These are phyloP conservation scores for Sporothrix pallida DNA, from an alignment of 2,329 filamentous ascomycete genomes.

Conservation along the genomic window DNA sequence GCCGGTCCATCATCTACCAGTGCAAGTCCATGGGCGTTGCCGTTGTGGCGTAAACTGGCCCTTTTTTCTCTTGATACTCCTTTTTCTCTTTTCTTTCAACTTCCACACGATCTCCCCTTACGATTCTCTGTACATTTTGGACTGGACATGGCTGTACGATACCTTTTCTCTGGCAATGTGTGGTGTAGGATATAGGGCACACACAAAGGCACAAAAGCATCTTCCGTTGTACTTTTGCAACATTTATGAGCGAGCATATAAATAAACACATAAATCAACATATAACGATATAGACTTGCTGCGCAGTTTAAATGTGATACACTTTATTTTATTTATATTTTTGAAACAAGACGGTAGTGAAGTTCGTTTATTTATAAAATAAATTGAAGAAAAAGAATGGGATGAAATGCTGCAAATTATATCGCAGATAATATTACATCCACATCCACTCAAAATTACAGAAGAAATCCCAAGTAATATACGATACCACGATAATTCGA, in stretches of 20 bases:
- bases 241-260: conserved; percentile 27
- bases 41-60: conserved; percentile 62
- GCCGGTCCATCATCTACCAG: conserved; percentile 75
- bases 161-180: conserved; percentile 20
- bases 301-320: too few relatives aligned
- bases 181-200: conserved; percentile 29
- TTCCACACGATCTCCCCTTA: not conserved
- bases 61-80: not conserved
- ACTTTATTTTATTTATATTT: too few relatives aligned
- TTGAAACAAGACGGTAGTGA: too few relatives aligned
- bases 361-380: not conserved
- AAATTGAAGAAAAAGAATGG: too few relatives aligned
- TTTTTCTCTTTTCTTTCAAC: not conserved
- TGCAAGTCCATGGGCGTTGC: conserved; percentile 76
- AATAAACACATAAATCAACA: not conserved
- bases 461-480: too few relatives aligned
- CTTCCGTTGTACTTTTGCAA: conserved; percentile 14
- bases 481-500: too few relatives aligned
- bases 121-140: conserved; percentile 27
- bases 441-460: too few relatives aligned
- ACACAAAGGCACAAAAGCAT: conserved; percentile 18
- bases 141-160: conserved; percentile 19
- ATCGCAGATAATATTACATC: too few relatives aligned
- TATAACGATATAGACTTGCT: not conserved
- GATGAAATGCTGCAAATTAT: too few relatives aligned